These are phyloP conservation scores for Ophiosphaerella korrae DNA, from an alignment of 2,329 filamentous ascomycete genomes.

Conservation along the genomic window DNA sequence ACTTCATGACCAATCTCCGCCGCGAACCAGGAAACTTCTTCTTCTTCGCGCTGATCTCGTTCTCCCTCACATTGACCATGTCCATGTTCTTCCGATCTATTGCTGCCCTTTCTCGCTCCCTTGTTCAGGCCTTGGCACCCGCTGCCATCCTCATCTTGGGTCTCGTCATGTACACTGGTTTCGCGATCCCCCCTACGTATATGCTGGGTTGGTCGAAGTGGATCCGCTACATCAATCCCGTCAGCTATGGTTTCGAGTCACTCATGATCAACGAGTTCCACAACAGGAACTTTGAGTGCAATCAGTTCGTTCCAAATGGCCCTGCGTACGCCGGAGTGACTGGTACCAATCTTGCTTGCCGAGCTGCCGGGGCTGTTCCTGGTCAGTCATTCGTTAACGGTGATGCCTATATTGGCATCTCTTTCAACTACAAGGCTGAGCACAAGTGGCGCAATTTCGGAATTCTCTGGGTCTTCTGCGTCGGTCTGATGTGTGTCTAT, in stretches of 20 bases:
- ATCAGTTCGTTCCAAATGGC: constrained; percentile 50
- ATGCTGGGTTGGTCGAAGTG: constrained; percentile 83
- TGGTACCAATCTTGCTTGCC: constrained; percentile 46
- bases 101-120: constrained; percentile 73
- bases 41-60: constrained; percentile 79
- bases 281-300: constrained; percentile 62
- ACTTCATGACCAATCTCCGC: constrained; percentile 85
- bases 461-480: constrained; percentile 53
- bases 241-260: constrained; percentile 79
- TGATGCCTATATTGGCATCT: constrained; percentile 43
- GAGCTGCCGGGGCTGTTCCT: constrained; percentile 48
- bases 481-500: constrained; percentile 51
- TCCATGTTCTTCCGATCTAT: constrained; percentile 86
- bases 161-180: constrained; percentile 72
- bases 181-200: constrained; percentile 61
- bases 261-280: constrained; percentile 85
- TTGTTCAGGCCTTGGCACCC: constrained; percentile 63
- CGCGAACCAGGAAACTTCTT: constrained; percentile 79
- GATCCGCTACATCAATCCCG: constrained; percentile 81
- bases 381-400: constrained; percentile 48
- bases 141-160: constrained; percentile 65
- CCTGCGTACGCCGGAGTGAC: constrained; percentile 44
- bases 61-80: constrained; percentile 76
- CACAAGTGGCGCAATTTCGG: constrained; percentile 57
- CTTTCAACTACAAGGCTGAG: constrained; percentile 39